Evolutionary conservation across 805 yeast species (phyloP).

Genomic region (Grigorovia yakushimaensis): DNA sequence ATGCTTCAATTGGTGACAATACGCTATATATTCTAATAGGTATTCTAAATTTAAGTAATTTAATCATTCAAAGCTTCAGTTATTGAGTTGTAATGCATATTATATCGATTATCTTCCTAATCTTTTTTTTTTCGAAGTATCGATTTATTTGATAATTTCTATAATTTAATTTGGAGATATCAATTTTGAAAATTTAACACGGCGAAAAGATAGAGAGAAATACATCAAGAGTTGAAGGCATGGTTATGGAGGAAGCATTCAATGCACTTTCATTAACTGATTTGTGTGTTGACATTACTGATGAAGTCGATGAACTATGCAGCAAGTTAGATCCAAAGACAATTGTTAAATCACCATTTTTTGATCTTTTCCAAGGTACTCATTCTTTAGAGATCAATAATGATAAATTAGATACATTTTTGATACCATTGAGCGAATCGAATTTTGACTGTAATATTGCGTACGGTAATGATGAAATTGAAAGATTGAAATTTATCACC

Average conservation of each 20-base stretch:
- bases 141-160: too few relatives aligned
- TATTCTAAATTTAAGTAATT: neutral
- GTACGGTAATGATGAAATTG: constrained; percentile 18
- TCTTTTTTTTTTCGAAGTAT: too few relatives aligned
- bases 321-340: constrained; percentile 37
- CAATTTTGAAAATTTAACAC: neutral
- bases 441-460: constrained; percentile 34
- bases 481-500: constrained; percentile 34
- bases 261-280: neutral
- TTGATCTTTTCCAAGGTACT: constrained; percentile 72
- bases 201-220: neutral
- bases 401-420: constrained; percentile 65
- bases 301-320: constrained; percentile 35
- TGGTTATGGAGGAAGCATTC: neutral
- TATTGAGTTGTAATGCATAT: neutral
- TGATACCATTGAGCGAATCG: constrained; percentile 43
- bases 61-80: neutral
- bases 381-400: constrained; percentile 77
- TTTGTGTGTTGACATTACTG: constrained; percentile 44
- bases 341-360: constrained; percentile 49
- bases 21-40: neutral
- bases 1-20: constrained; percentile 41
- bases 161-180: neutral
- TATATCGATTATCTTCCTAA: neutral
- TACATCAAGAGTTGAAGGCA: neutral